Percentiles rank a stretch among this genome's conserved stretches.
phyloP scores from a whole-genome alignment of 148 eudicot genomes.

The Oxyria digyna region DNA sequence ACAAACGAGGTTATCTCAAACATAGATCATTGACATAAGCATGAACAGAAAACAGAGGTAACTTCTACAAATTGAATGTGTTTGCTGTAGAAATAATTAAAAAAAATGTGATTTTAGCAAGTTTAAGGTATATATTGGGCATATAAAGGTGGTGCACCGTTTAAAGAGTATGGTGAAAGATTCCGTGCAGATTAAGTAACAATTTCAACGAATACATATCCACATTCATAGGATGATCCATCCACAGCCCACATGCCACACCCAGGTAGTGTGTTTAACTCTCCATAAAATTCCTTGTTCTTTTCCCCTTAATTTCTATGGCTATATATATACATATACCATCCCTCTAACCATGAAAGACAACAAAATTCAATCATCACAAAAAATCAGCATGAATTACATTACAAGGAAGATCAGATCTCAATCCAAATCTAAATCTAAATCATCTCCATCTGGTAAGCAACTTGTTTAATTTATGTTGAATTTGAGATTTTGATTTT shows the following conservation, averaged over 20 bases:
- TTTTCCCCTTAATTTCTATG: background rate
- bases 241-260: too few species aligned
- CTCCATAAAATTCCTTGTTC: background rate
- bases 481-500: background rate
- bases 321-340: background rate
- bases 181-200: background rate
- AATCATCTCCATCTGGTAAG: background rate
- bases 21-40: background rate
- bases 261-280: background rate
- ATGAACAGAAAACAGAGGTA: background rate
- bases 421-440: background rate
- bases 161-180: background rate
- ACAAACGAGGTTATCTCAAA: slow-evolving; percentile 1
- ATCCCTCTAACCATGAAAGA: background rate
- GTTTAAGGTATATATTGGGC: background rate
- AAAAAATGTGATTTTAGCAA: background rate
- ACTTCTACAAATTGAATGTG: background rate
- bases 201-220: background rate
- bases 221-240: slow-evolving; percentile 3
- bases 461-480: background rate
- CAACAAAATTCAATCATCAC: background rate
- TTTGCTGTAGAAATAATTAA: background rate
- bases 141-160: background rate
- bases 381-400: background rate
- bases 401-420: slow-evolving; percentile 1